Conservation (phyloP, 345 rosid genomes). For the Syzygium jambos region DNA sequence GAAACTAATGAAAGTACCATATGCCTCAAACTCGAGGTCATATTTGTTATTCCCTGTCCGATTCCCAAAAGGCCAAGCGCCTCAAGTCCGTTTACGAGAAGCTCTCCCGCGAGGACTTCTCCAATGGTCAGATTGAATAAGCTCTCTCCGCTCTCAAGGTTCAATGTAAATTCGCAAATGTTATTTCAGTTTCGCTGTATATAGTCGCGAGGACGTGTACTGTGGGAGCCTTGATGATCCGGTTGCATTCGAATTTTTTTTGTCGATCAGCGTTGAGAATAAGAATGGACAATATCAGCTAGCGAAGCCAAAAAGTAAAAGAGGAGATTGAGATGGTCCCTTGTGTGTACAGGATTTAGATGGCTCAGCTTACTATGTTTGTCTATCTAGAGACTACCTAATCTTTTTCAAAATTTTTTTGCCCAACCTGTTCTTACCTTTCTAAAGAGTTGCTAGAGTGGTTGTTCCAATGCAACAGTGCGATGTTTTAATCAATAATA, state of each 20-base stretch:
- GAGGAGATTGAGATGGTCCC: not conserved
- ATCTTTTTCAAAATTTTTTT: too few species aligned
- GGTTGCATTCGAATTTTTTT: not conserved
- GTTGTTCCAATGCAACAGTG: not conserved
- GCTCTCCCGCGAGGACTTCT: conserved; percentile 83
- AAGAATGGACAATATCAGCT: not conserved
- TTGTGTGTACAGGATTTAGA: not conserved
- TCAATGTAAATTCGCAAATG: not conserved
- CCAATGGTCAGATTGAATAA: conserved; percentile 74
- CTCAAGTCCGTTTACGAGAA: conserved; percentile 60
- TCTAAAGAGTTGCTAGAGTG: too few species aligned
- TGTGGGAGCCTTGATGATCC: not conserved
- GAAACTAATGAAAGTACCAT: not conserved
- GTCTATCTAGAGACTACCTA: not conserved
- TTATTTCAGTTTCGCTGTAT: not conserved
- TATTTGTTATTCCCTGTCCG: conserved; percentile 23
- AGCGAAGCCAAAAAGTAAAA: not conserved
- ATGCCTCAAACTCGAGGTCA: not conserved
- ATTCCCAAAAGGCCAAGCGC: conserved; percentile 55
- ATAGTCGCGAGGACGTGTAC: not conserved
- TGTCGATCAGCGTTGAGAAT: not conserved
- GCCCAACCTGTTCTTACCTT: not conserved
- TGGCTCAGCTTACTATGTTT: not conserved
- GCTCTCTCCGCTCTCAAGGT: conserved; percentile 65
- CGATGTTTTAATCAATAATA: not conserved